Evolutionary conservation across 148 eudicot genomes (phyloP), one percentile per base, ranked within the genome.

Genomic region (Chenopodium suecicum): DNA sequence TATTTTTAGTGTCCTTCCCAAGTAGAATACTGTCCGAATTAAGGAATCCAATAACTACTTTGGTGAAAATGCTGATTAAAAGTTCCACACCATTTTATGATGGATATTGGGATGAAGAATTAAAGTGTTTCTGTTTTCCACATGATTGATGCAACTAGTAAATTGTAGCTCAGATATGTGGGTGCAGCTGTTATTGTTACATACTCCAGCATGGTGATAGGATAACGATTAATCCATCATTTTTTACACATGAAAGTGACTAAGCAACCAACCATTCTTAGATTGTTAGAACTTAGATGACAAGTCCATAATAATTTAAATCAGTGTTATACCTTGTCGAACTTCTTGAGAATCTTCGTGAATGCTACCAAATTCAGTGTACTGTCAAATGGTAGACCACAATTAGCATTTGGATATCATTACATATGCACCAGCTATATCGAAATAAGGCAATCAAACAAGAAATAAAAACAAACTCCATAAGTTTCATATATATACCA

Each of bases 331-430:
- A 92, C 99, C 97, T 96, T 96, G 83, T 96, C 98, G 69, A 96
- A 96, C 78, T 96, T 96, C 92, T 96, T 96, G 68, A 96, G 93
- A 75, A 96, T 96, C 85, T 96, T 96, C 1, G 89, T 87, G 71
- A 96, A 96, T 52, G 98, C 99, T 75, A 94, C 87, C 97, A 96
- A 91, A 83, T 96, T 96, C 13, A 96, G 92, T 7, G 97, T 91
- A 86, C 99, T 96, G 92, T 87, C 47, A 91, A 79, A 82, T 83
- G 13, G 34, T 54, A 78, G 44, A 17, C 19, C 75, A 78, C 44
- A 72, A 41, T 84, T 54, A 85, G 70, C 68, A 77, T 52, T 74
- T 25, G 5, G 7, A 78, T 64, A 23, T 34, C 64, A 63, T 65
- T 47, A 46, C 56, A 74, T 47, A 73, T 74, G 14, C 32, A 74